These are phyloP conservation scores for Mastigamoeba balamuthi DNA, from an alignment of 78 protist genomes.

Conservation along the genomic window DNA sequence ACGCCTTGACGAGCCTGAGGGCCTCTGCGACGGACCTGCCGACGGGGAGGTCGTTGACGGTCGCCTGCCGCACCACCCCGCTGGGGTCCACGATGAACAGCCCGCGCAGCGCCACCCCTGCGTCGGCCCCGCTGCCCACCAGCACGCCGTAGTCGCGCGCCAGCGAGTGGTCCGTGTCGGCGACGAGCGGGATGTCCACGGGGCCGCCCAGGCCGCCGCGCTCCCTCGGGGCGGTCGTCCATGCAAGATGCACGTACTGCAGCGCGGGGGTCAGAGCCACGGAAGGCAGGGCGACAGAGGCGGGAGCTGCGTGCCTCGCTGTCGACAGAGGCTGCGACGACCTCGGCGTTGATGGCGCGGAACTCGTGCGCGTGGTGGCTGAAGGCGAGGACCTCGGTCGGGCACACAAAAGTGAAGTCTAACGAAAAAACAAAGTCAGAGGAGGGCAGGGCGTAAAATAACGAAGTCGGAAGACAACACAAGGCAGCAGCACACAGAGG, in stretches of 20 bases:
- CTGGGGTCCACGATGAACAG: constrained; percentile 54
- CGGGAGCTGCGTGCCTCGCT: not conserved
- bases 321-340: constrained; percentile 77
- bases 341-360: constrained; percentile 39
- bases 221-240: constrained; percentile 82
- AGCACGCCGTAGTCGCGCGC: constrained; percentile 75
- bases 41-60: constrained; percentile 79
- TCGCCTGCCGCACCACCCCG: constrained; percentile 60
- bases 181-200: constrained; percentile 75
- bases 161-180: constrained; percentile 74
- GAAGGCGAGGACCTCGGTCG: constrained; percentile 91
- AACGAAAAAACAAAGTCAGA: no score
- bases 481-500: not conserved
- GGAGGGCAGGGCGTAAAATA: no score
- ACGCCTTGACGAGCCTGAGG: constrained; percentile 59
- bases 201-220: constrained; percentile 89
- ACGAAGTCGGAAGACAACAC: no score
- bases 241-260: constrained; percentile 83
- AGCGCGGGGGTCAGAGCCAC: no score
- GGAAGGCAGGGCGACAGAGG: no score
- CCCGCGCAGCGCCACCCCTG: constrained; percentile 49
- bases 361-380: constrained; percentile 75
- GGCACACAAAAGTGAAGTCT: constrained; percentile 80
- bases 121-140: constrained; percentile 61
- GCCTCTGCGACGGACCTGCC: constrained; percentile 79